Conservation (phyloP, 2,329 filamentous ascomycete genomes). For the Sarocladiaceae sp. region DNA sequence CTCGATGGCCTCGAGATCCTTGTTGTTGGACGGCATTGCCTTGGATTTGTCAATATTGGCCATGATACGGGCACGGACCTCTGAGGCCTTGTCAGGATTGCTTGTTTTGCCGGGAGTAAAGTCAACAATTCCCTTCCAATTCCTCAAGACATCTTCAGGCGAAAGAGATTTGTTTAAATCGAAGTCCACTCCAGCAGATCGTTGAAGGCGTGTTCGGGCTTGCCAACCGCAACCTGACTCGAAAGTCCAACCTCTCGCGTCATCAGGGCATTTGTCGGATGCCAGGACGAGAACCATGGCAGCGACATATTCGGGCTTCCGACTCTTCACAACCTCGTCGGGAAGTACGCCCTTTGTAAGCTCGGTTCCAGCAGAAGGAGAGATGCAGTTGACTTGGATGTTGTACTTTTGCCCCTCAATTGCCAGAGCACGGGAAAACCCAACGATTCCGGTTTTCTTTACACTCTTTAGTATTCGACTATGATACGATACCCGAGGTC, state of each 20-base stretch:
- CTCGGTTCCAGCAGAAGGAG: constrained; percentile 89
- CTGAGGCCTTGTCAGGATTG: no score
- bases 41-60: no score
- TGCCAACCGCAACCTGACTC: constrained; percentile 95
- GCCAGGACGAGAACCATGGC: constrained; percentile 80
- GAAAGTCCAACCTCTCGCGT: constrained; percentile 80
- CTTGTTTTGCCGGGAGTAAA: no score
- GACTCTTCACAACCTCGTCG: constrained; percentile 94
- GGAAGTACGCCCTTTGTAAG: constrained; percentile 94
- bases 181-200: no score
- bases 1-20: constrained; percentile 28
- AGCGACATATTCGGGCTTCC: constrained; percentile 98
- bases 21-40: no score
- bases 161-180: no score
- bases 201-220: constrained; percentile 74
- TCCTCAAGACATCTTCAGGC: no score
- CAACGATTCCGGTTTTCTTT: constrained; percentile 10
- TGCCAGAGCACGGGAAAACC: constrained; percentile 1
- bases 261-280: constrained; percentile 74
- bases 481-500: no score
- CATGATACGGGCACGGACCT: no score
- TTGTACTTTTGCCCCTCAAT: background rate
- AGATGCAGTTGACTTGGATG: constrained; percentile 7
- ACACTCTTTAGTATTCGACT: background rate
- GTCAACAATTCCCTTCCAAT: no score